phyloP scores from a whole-genome alignment of 2,329 filamentous ascomycete genomes.

The Sarocladiaceae sp. region DNA sequence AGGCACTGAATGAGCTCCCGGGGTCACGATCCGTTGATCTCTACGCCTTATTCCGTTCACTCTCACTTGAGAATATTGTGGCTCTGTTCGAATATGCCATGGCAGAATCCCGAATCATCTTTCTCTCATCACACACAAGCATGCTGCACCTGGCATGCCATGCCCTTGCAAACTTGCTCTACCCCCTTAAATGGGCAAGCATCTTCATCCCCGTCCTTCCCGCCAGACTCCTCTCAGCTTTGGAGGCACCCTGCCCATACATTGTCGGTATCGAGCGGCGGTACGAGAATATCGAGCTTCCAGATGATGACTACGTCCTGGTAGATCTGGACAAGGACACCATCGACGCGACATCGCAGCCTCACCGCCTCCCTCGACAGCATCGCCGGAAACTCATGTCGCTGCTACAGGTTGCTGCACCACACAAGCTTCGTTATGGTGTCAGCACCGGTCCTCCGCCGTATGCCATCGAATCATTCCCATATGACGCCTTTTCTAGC shows the following conservation, averaged over 20 bases:
- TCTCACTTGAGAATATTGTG: constrained; percentile 89
- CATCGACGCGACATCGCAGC: constrained; percentile 75
- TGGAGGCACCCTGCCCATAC: constrained; percentile 94
- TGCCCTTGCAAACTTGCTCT: constrained; percentile 78
- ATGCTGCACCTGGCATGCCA: constrained; percentile 93
- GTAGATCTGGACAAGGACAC: constrained; percentile 89
- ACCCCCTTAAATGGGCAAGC: constrained; percentile 87
- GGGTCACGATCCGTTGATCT: constrained; percentile 87
- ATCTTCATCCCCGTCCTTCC: constrained; percentile 92
- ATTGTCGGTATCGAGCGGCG: constrained; percentile 93
- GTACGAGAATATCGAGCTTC: constrained; percentile 79
- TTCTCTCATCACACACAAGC: constrained; percentile 88
- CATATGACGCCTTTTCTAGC: constrained; percentile 81
- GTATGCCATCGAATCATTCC: constrained; percentile 89
- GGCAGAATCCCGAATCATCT: constrained; percentile 89
- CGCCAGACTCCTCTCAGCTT: constrained; percentile 76
- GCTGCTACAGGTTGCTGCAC: constrained; percentile 81
- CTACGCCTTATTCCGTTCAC: constrained; percentile 82
- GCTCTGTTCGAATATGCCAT: constrained; percentile 89
- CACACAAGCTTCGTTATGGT: constrained; percentile 80
- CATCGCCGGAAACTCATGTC: constrained; percentile 85
- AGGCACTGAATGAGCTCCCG: constrained; percentile 87
- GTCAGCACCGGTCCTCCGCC: constrained; percentile 83
- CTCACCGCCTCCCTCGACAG: constrained; percentile 76
- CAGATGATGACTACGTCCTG: constrained; percentile 91